phyloP scores from a whole-genome alignment of 2,329 filamentous ascomycete genomes.

The Dactylellina parvicollis region DNA sequence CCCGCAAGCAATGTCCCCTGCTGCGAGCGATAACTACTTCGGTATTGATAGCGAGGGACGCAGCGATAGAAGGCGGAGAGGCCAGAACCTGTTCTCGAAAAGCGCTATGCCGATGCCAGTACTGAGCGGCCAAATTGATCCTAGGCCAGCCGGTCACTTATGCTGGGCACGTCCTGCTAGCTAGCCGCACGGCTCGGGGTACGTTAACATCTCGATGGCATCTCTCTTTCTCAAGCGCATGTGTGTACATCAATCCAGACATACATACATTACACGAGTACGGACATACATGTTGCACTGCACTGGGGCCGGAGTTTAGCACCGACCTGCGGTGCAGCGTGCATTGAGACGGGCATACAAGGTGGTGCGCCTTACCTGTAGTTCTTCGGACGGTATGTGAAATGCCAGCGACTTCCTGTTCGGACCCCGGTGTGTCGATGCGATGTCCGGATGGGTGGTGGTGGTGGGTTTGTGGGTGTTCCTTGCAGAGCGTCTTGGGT shows the following conservation, averaged over 20 bases:
- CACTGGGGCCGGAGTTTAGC: too few relatives aligned
- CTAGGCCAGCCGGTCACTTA: conserved; percentile 39
- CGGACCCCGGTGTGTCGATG: too few relatives aligned
- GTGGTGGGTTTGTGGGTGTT: conserved; percentile 17
- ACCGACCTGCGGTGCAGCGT: too few relatives aligned
- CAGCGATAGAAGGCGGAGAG: conserved; percentile 49
- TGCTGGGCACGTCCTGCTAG: neutral
- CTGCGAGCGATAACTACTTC: conserved; percentile 53
- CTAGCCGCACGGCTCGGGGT: neutral
- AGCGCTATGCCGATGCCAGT: conserved; percentile 40
- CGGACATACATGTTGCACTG: too few relatives aligned
- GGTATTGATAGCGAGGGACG: conserved; percentile 34
- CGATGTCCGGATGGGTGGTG: too few relatives aligned
- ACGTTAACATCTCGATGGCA: too few relatives aligned
- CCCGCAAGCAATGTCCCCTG: conserved; percentile 54
- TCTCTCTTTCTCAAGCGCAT: too few relatives aligned
- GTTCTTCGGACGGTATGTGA: too few relatives aligned
- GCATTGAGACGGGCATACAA: neutral
- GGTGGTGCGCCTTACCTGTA: neutral
- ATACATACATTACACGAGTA: too few relatives aligned
- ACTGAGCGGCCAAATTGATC: conserved; percentile 10
- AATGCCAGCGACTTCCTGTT: too few relatives aligned
- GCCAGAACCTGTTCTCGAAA: conserved; percentile 40
- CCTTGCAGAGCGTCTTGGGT: conserved; percentile 21
- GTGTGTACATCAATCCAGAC: too few relatives aligned